Conservation (phyloP, 1,284 basidiomycete genomes). For the Ganoderma boninense region DNA sequence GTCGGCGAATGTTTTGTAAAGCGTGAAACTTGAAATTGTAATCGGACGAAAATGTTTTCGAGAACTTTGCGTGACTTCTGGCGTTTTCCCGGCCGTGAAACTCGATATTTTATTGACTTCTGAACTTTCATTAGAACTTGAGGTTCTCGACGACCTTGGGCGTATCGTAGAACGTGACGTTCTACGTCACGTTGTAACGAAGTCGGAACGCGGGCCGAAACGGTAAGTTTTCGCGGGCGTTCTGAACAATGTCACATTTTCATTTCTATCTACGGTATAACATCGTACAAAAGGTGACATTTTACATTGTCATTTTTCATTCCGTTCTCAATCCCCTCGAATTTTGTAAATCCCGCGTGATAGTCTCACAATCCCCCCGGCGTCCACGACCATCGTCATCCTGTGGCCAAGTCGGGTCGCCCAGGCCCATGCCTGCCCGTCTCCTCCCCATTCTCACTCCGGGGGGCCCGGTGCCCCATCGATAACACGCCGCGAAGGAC, state of each 20-base stretch:
- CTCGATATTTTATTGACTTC: not conserved
- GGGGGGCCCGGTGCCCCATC: constrained; percentile 5
- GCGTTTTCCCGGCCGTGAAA: not conserved
- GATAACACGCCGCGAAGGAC: constrained; percentile 19
- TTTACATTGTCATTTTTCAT: not conserved
- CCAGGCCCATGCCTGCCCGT: not conserved
- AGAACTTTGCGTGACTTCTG: not conserved
- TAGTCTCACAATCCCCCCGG: not conserved
- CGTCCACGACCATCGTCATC: not conserved
- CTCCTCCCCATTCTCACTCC: not conserved
- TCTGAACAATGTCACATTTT: not conserved
- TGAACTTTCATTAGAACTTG: not conserved
- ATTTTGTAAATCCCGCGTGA: too few relatives aligned
- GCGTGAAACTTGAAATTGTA: not conserved
- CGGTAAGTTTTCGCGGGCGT: not conserved
- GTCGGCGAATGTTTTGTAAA: not conserved
- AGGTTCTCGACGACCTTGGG: not conserved
- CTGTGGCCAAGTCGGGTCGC: not conserved
- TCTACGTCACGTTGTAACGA: not conserved
- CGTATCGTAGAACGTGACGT: constrained; percentile 1
- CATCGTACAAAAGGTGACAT: not conserved
- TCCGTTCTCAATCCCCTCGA: too few relatives aligned
- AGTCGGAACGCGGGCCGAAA: not conserved
- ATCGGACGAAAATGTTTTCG: not conserved
- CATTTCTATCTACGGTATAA: not conserved